Evolutionary conservation across 306 rosid genomes (phyloP).

Genomic region (Canavalia gladiata): DNA sequence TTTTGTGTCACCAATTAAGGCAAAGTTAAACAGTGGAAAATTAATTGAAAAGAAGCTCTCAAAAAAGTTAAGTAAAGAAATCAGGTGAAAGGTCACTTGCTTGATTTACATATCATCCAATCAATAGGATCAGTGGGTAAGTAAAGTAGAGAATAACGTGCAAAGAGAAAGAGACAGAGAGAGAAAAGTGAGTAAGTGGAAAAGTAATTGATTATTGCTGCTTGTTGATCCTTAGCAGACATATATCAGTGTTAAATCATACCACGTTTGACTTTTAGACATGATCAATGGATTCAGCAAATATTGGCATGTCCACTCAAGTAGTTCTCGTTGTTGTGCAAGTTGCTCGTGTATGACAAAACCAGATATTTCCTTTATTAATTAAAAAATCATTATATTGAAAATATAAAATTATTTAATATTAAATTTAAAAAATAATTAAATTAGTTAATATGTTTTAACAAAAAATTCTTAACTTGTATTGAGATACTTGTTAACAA

Average conservation of each 20-base stretch:
- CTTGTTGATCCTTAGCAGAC: background rate
- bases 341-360: background rate
- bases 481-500: background rate
- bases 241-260: constrained; percentile 12
- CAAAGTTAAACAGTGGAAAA: constrained; percentile 37
- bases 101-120: background rate
- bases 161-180: background rate
- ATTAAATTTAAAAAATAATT: background rate
- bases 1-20: constrained; percentile 43
- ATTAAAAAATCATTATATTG: background rate
- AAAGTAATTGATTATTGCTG: background rate
- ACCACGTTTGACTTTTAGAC: constrained; percentile 39
- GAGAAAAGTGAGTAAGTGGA: background rate
- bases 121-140: background rate
- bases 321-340: background rate
- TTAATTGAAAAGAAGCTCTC: background rate
- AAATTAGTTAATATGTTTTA: background rate
- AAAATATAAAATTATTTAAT: background rate
- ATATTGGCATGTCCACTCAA: constrained; percentile 24
- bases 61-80: constrained; percentile 14
- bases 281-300: constrained; percentile 16
- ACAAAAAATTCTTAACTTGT: background rate
- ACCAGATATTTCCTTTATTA: background rate
- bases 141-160: background rate
- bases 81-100: constrained; percentile 25